Percentiles rank a stretch among this genome's conserved stretches.
phyloP scores from a whole-genome alignment of 306 rosid species.

The Chamaecrista fasciculata region DNA sequence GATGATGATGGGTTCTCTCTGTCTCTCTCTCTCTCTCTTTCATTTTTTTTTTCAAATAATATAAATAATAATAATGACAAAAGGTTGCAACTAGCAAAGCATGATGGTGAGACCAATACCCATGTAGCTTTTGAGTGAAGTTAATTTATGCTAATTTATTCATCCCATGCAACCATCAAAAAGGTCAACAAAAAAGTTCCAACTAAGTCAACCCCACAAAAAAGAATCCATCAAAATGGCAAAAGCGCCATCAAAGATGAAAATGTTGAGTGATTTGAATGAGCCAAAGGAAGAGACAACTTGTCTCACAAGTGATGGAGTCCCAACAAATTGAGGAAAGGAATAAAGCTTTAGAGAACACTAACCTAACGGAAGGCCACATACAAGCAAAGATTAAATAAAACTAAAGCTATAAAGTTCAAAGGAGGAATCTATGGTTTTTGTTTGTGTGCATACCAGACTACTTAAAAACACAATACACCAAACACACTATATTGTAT shows the following conservation, averaged over 20 bases:
- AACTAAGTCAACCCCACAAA: constrained; percentile 34
- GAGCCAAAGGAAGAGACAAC: constrained; percentile 22
- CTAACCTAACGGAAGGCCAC: neutral
- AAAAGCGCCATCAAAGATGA: constrained; percentile 11
- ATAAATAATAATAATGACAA: constrained; percentile 18
- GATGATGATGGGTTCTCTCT: too few species aligned
- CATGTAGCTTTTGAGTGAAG: constrained; percentile 40
- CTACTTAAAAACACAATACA: neutral
- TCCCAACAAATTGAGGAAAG: neutral
- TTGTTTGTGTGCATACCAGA: neutral
- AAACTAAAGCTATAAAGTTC: neutral
- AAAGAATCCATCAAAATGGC: constrained; percentile 2
- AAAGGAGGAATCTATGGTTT: neutral
- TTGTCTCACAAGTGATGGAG: constrained; percentile 23
- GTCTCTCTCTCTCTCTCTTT: too few species aligned
- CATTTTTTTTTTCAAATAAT: too few species aligned
- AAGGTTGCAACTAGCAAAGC: constrained; percentile 28
- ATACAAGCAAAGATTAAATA: neutral
- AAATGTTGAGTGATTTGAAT: neutral
- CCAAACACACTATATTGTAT: neutral
- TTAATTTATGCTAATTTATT: constrained; percentile 29
- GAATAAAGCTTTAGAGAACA: neutral
- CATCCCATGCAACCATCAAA: constrained; percentile 39
- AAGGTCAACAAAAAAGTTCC: constrained; percentile 32
- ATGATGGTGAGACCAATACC: constrained; percentile 38